Percentiles rank a stretch among this genome's conserved stretches.
phyloP scores from a whole-genome alignment of 2,329 filamentous ascomycete species.

The Penicillium paneum region DNA sequence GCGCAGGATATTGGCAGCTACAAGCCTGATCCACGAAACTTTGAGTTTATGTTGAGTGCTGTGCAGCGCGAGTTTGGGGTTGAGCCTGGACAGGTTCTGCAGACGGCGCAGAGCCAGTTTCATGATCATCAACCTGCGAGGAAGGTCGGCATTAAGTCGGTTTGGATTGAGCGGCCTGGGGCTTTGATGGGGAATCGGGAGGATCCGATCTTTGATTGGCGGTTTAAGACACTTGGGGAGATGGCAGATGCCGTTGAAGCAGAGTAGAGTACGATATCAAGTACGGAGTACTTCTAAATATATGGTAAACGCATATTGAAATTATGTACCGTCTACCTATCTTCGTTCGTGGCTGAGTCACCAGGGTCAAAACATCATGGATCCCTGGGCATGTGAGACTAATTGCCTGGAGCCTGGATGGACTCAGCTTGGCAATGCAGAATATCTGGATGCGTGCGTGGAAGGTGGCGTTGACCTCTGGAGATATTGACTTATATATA shows the following conservation, averaged over 20 bases:
- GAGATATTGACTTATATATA: not conserved
- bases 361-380: not conserved
- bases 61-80: slow-evolving; percentile 56
- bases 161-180: slow-evolving; percentile 58
- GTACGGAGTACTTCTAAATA: slow-evolving; percentile 1
- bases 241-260: slow-evolving; percentile 52
- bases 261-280: not conserved
- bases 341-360: not conserved
- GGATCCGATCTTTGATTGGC: slow-evolving; percentile 51
- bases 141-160: slow-evolving; percentile 57
- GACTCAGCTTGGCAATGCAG: not conserved
- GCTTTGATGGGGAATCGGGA: slow-evolving; percentile 39
- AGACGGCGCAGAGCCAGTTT: slow-evolving; percentile 65
- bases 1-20: slow-evolving; percentile 70
- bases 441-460: slow-evolving; percentile 2
- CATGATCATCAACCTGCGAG: slow-evolving; percentile 66
- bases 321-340: not conserved
- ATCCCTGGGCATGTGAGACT: not conserved
- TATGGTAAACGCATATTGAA: not conserved
- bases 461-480: slow-evolving; percentile 3
- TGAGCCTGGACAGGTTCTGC: slow-evolving; percentile 57
- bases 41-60: slow-evolving; percentile 60
- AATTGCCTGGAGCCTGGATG: slow-evolving; percentile 5
- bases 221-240: slow-evolving; percentile 57
- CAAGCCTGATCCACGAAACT: slow-evolving; percentile 65